Evolutionary conservation across 2,329 filamentous ascomycete genomes (phyloP).

Genomic region (Aspergillus sergii): DNA sequence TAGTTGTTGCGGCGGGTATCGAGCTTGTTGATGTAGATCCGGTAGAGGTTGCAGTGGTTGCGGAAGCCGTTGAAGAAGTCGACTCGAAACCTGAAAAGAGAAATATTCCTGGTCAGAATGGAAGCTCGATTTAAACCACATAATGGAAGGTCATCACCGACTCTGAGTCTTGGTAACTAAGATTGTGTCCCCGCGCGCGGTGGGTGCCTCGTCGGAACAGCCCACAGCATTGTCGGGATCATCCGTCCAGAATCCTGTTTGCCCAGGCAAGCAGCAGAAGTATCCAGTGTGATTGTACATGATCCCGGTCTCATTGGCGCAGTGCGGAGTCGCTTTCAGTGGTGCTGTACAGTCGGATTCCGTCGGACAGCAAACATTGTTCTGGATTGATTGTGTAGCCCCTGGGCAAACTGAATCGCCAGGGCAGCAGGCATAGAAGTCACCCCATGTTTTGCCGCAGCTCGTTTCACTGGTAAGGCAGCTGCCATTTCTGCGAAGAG

Average conservation of each 20-base stretch:
- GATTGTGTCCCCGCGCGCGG: constrained; percentile 6
- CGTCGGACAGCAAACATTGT: constrained; percentile 22
- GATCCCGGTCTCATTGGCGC: constrained; percentile 25
- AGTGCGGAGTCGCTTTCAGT: constrained; percentile 22
- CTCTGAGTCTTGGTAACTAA: neutral
- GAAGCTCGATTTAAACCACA: neutral
- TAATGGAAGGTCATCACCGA: neutral
- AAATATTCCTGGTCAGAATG: neutral
- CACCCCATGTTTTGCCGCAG: constrained; percentile 24
- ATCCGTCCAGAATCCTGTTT: constrained; percentile 15
- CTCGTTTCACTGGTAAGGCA: constrained; percentile 21
- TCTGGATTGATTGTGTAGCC: neutral
- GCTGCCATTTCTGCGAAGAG: constrained; percentile 23
- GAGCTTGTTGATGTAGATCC: neutral
- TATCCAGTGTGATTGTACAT: constrained; percentile 26
- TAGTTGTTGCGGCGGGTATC: neutral
- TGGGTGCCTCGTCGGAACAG: constrained; percentile 15
- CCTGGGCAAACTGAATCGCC: constrained; percentile 17
- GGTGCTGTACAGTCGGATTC: constrained; percentile 18
- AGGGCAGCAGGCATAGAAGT: constrained; percentile 24
- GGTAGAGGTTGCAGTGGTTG: neutral
- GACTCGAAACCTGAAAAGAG: neutral
- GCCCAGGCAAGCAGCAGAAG: constrained; percentile 25
- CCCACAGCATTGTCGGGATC: constrained; percentile 13
- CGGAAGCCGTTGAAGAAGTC: neutral